Evolutionary conservation across 2,329 filamentous ascomycete genomes (phyloP).

Genomic region (Sarocladiaceae sp.): DNA sequence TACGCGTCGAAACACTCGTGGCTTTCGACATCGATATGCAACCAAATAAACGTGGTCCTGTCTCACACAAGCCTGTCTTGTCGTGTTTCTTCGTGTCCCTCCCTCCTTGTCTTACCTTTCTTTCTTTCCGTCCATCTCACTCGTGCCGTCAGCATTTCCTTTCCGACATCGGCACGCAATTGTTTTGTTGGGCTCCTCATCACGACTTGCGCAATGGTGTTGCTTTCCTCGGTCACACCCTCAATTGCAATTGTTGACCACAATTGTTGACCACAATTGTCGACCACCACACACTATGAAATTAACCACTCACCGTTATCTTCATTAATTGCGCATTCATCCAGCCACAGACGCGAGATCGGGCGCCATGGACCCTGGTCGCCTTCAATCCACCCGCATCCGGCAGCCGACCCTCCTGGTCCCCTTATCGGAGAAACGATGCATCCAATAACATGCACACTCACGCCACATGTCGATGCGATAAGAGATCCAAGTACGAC

Average conservation of each 20-base stretch:
- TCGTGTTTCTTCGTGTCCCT: no score
- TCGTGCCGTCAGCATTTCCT: neutral
- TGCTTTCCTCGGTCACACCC: no score
- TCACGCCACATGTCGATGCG: neutral
- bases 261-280: no score
- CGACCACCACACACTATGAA: no score
- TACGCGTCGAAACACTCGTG: no score
- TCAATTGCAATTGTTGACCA: no score
- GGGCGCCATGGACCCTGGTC: neutral
- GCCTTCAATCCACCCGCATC: constrained; percentile 2
- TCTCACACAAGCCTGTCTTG: neutral
- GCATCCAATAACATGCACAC: neutral
- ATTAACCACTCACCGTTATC: neutral
- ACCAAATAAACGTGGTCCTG: constrained; percentile 1
- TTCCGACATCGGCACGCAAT: neutral
- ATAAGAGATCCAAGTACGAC: neutral
- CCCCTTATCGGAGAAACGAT: neutral
- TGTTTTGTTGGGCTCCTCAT: no score
- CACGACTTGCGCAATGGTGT: no score
- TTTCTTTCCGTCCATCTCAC: neutral
- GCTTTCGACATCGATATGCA: constrained; percentile 6
- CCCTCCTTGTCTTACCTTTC: no score
- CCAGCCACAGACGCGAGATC: no score
- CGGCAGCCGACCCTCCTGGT: neutral
- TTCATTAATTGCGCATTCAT: constrained; percentile 8